These are phyloP conservation scores for Solanum dulcamara DNA, from an alignment of 257 asterid species.

Conservation along the genomic window DNA sequence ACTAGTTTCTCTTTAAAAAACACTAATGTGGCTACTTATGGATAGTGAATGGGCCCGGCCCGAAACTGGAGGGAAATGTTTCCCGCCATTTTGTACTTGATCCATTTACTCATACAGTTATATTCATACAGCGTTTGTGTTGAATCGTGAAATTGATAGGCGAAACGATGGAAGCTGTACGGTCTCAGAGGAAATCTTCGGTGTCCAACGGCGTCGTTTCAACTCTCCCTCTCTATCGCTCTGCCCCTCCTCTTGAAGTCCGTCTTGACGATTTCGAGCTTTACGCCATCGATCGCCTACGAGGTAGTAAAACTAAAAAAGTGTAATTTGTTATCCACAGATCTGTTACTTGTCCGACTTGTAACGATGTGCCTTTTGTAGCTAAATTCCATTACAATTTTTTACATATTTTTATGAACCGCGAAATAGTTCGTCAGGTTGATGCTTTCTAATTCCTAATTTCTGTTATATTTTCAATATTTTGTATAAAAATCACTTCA, in stretches of 20 bases:
- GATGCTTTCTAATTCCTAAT: not conserved
- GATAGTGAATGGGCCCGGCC: not conserved
- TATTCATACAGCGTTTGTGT: not conserved
- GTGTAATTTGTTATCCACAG: no score
- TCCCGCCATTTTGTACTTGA: not conserved
- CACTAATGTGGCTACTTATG: not conserved
- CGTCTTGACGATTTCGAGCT: slow-evolving; percentile 91
- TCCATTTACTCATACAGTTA: not conserved
- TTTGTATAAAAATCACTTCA: no score
- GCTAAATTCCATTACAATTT: no score
- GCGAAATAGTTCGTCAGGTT: no score
- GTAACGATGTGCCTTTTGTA: no score
- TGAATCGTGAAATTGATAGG: not conserved
- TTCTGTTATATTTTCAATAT: not conserved
- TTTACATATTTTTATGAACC: not conserved
- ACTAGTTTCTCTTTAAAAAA: no score
- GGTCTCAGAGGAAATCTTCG: slow-evolving; percentile 38
- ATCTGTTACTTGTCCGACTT: no score
- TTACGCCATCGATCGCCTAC: slow-evolving; percentile 78
- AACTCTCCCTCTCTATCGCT: slow-evolving; percentile 60
- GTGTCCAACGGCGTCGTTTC: slow-evolving; percentile 18
- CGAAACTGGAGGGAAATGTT: not conserved
- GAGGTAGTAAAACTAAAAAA: slow-evolving; percentile 31
- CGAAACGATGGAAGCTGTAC: slow-evolving; percentile 43
- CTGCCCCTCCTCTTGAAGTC: slow-evolving; percentile 82